Evolutionary conservation across 2,329 filamentous ascomycete species (phyloP), one percentile per base, ranked within the genome.

Genomic region (Allantophomopsis cytisporea): DNA sequence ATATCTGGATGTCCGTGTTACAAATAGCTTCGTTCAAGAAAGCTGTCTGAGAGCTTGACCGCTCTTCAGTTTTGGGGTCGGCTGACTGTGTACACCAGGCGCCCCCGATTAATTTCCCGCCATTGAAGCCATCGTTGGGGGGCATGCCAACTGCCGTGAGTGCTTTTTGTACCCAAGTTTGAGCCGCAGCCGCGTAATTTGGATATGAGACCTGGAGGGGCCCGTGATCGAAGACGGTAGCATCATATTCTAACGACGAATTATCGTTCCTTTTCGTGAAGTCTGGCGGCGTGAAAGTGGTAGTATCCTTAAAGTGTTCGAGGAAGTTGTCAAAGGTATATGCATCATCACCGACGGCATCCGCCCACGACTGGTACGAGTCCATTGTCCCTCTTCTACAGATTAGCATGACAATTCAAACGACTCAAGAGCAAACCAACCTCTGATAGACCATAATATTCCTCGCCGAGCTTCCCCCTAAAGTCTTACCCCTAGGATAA

Each of bases 271-370:
- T 16, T 28, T 6, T 56, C 48, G 15, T 58, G 56, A 53, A 39
- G 54, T 43, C 48, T 61, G 50, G 17, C 51, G 51, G 52, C 63
- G 59, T 43, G 64, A 41, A 16, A 53, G 49, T 21, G 55, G 55
- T 36, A 63, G 53, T 37, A 28, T 28, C 7, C 10, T 10, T 28
- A 14, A 34, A 34, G 16, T 5, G 14, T 14, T 5, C 5, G 32
- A 34, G 32, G 2, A 34, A 12, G 13, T 15, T 18, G 7, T 34
- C 32, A 18, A 15, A 34, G 7, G 14, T 15, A 15, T 10, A 34
- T 15, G 32, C 8, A 3, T 14, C 14, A 18, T 34, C 32, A 15
- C 13, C 32, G 11, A 28, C 23, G 7, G 16, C 12, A 15, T 34
- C 32, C 6, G 32, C 32, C 32, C 32, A 34, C 3, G 16, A 5